A percentile compares a stretch with the other conserved stretches of the same genome.
Evolutionary conservation across 805 yeast species (phyloP).

Genomic region (Henningerozyma blattae): DNA sequence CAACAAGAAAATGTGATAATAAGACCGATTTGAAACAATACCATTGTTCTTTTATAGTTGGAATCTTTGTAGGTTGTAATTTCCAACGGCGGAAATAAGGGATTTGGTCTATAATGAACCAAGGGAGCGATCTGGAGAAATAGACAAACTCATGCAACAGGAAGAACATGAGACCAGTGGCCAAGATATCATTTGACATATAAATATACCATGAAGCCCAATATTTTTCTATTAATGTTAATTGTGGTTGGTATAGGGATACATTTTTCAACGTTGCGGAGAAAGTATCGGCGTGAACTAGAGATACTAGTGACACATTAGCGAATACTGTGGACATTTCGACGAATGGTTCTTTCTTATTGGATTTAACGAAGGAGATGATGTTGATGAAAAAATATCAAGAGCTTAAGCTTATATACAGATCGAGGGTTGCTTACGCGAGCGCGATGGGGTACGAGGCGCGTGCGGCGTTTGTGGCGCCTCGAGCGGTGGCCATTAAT

Average conservation of each 20-base stretch:
- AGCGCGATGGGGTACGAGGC: no score
- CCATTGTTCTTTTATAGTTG: slow-evolving; percentile 78
- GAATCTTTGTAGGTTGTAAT: slow-evolving; percentile 78
- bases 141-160: slow-evolving; percentile 77
- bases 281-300: slow-evolving; percentile 21
- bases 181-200: slow-evolving; percentile 77
- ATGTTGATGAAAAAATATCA: no score
- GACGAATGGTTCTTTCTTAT: no score
- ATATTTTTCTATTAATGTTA: slow-evolving; percentile 46
- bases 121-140: slow-evolving; percentile 86
- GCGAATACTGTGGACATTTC: slow-evolving; percentile 25
- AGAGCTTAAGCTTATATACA: no score
- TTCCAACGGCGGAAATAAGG: slow-evolving; percentile 81
- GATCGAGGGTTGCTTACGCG: no score
- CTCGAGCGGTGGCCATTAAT: no score
- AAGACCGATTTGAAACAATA: slow-evolving; percentile 80
- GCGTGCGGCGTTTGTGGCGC: no score
- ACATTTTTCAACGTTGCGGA: slow-evolving; percentile 27
- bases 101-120: slow-evolving; percentile 77
- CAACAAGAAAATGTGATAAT: slow-evolving; percentile 80
- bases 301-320: slow-evolving; percentile 21
- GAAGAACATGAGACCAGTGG: slow-evolving; percentile 83
- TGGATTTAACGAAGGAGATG: no score
- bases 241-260: slow-evolving; percentile 29
- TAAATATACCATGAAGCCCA: slow-evolving; percentile 89